A percentile compares a stretch with the other conserved stretches of the same genome.
Evolutionary conservation across 1,139 yeast genomes (phyloP).

Genomic region (Yamadazyma dendronema): DNA sequence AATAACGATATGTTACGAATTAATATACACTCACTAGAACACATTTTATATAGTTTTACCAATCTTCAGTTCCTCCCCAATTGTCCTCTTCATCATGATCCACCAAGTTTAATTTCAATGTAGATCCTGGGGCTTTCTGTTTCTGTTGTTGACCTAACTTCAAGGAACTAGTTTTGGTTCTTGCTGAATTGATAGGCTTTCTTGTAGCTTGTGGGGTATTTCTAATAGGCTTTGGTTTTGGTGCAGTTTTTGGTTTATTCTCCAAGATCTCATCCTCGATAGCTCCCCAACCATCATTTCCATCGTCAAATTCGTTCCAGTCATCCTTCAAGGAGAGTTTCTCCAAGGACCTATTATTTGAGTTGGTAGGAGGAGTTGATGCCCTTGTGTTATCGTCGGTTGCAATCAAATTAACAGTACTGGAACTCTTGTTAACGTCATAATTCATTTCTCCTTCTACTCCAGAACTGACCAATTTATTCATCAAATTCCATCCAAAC

Average conservation of each 20-base stretch:
- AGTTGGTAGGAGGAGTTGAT: too few relatives aligned
- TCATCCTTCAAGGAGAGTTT: slow-evolving; percentile 15
- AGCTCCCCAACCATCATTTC: slow-evolving; percentile 15
- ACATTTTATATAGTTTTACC: slow-evolving; percentile 18
- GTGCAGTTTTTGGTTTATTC: slow-evolving; percentile 8
- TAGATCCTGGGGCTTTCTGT: slow-evolving; percentile 22
- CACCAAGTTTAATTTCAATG: slow-evolving; percentile 38
- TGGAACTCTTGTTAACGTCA: slow-evolving; percentile 35
- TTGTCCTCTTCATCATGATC: slow-evolving; percentile 48
- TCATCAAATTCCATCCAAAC: slow-evolving; percentile 41
- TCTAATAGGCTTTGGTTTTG: slow-evolving; percentile 2
- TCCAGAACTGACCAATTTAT: slow-evolving; percentile 32
- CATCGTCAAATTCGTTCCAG: slow-evolving; percentile 11
- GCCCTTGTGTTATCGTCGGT: too few relatives aligned
- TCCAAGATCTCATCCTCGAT: slow-evolving; percentile 9
- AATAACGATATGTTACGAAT: slow-evolving; percentile 23
- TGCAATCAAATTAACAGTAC: slow-evolving; percentile 27
- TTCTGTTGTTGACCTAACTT: slow-evolving; percentile 25
- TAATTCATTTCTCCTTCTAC: slow-evolving; percentile 36
- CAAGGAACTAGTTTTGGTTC: slow-evolving; percentile 18
- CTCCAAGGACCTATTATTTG: slow-evolving; percentile 12
- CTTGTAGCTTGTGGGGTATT: slow-evolving; percentile 10
- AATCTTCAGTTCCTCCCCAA: slow-evolving; percentile 48
- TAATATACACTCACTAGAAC: background rate
- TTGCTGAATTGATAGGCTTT: slow-evolving; percentile 9